Percentiles rank a stretch among this genome's conserved stretches.
These are phyloP conservation scores for Talaromyces sp. DNA, from an alignment of 2,329 filamentous ascomycete species.

Conservation along the genomic window DNA sequence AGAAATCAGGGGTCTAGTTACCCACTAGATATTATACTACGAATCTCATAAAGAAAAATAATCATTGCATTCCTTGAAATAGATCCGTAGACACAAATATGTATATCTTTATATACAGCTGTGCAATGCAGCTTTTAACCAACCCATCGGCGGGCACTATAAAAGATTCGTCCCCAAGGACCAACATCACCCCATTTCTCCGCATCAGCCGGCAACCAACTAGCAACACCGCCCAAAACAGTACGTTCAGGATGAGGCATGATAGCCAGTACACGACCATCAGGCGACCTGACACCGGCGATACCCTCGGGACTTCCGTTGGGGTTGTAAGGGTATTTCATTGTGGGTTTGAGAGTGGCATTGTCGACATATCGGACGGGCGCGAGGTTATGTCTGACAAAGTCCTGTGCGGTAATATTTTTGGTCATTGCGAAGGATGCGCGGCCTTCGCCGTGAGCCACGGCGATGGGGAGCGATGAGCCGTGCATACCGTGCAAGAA, in stretches of 20 bases:
- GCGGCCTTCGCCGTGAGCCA: slow-evolving; percentile 87
- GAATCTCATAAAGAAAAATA: not conserved
- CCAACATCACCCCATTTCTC: slow-evolving; percentile 75
- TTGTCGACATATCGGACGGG: slow-evolving; percentile 86
- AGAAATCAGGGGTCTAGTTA: no score
- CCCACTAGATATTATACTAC: no score
- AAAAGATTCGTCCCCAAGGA: slow-evolving; percentile 83
- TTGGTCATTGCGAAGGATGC: slow-evolving; percentile 64
- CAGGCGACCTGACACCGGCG: slow-evolving; percentile 70
- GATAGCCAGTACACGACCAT: slow-evolving; percentile 79
- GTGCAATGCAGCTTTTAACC: slow-evolving; percentile 39
- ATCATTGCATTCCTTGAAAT: not conserved
- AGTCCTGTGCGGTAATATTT: slow-evolving; percentile 40
- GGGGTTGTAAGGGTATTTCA: slow-evolving; percentile 82
- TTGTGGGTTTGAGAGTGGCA: slow-evolving; percentile 64
- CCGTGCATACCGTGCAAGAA: slow-evolving; percentile 89
- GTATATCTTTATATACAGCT: not conserved
- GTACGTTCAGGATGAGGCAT: slow-evolving; percentile 96
- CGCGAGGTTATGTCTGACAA: slow-evolving; percentile 67
- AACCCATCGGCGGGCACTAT: slow-evolving; percentile 84
- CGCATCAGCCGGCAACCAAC: slow-evolving; percentile 65
- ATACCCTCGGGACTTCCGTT: slow-evolving; percentile 82
- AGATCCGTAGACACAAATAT: slow-evolving; percentile 1
- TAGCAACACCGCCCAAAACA: slow-evolving; percentile 72
- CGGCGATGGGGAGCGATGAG: slow-evolving; percentile 76